A percentile compares a stretch with the other conserved stretches of the same genome.
These are phyloP conservation scores for Pseudogymnoascus sp. DNA, from an alignment of 2,329 filamentous ascomycete genomes.

Conservation along the genomic window DNA sequence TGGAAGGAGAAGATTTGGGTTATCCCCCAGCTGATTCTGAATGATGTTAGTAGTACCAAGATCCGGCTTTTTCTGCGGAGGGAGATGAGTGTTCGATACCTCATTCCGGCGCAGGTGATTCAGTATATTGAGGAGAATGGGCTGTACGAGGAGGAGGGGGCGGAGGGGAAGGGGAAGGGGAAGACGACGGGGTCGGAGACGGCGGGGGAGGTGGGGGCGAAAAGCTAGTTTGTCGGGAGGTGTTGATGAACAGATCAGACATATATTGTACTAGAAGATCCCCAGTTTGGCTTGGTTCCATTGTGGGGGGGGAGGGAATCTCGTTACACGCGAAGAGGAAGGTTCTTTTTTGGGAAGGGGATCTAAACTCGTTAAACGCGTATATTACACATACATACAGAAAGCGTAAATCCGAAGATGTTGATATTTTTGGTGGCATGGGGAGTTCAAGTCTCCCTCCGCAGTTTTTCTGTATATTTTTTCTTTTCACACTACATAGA, in stretches of 20 bases:
- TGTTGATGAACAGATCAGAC: neutral
- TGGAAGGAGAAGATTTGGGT: slow-evolving; percentile 84
- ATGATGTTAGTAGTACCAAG: slow-evolving; percentile 74
- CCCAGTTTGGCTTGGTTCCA: neutral
- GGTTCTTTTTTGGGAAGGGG: neutral
- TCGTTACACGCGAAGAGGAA: neutral
- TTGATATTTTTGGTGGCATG: slow-evolving; percentile 4
- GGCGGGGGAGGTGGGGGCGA: neutral
- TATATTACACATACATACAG: neutral
- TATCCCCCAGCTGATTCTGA: slow-evolving; percentile 80
- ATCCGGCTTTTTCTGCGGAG: slow-evolving; percentile 72
- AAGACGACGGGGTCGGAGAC: slow-evolving; percentile 10
- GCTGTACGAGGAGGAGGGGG: slow-evolving; percentile 47
- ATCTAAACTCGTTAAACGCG: slow-evolving; percentile 5
- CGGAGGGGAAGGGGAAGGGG: slow-evolving; percentile 19
- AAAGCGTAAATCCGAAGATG: slow-evolving; percentile 6
- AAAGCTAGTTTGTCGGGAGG: neutral
- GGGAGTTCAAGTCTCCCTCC: neutral
- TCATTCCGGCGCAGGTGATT: slow-evolving; percentile 66
- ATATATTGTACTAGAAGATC: neutral
- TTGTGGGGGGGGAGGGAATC: neutral
- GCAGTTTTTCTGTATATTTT: neutral
- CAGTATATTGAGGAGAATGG: slow-evolving; percentile 61
- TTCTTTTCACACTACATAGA: neutral
- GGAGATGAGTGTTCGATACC: slow-evolving; percentile 73